Conservation (phyloP, 2,329 filamentous ascomycete species). For the Hymenoscyphus fraxineus region DNA sequence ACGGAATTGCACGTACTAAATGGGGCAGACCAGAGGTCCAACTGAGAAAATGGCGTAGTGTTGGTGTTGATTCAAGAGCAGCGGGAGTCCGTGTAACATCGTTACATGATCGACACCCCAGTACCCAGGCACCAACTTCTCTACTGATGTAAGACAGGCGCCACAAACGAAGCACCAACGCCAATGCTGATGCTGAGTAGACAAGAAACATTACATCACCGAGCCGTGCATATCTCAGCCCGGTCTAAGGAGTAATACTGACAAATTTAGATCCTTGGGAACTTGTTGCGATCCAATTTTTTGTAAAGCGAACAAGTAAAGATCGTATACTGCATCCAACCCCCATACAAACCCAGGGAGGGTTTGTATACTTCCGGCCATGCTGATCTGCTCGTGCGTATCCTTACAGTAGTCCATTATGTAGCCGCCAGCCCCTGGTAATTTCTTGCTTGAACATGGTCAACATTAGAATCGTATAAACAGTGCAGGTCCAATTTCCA, state of each 20-base stretch:
- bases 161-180: background rate
- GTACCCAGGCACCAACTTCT: background rate
- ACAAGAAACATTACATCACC: slow-evolving; percentile 4
- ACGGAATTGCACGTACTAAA: background rate
- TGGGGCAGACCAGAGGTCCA: background rate
- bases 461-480: slow-evolving; percentile 4
- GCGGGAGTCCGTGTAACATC: slow-evolving; percentile 10
- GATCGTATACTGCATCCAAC: background rate
- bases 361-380: background rate
- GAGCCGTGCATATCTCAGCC: slow-evolving; percentile 12
- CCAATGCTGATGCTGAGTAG: background rate
- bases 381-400: background rate
- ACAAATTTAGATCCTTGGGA: background rate
- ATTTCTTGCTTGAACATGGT: background rate
- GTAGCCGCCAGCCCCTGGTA: background rate
- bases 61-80: slow-evolving; percentile 2
- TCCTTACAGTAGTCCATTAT: background rate
- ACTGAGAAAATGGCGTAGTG: background rate
- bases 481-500: background rate
- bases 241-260: background rate
- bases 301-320: background rate
- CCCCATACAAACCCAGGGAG: background rate
- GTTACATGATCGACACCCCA: background rate
- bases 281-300: background rate
- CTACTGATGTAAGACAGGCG: background rate